Evolutionary conservation across 2,329 filamentous ascomycete species (phyloP).

Genomic region (Geosmithia morbida): DNA sequence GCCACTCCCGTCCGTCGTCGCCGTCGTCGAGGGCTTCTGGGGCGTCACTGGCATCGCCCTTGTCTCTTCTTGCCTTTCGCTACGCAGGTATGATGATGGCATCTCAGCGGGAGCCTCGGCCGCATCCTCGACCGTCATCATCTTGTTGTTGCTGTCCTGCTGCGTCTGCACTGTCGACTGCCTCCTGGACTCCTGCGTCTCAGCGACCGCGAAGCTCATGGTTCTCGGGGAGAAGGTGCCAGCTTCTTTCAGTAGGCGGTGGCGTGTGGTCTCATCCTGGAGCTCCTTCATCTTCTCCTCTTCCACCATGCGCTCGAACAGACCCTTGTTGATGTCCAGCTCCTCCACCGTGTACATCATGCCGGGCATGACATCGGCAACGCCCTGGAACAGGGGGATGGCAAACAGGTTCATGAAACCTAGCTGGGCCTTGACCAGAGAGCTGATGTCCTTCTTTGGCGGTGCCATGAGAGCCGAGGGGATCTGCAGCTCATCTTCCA

Average conservation of each 20-base stretch:
- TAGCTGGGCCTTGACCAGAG: slow-evolving; percentile 76
- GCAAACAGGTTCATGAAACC: slow-evolving; percentile 97
- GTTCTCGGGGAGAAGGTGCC: slow-evolving; percentile 29
- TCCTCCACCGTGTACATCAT: slow-evolving; percentile 78
- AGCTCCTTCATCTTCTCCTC: slow-evolving; percentile 38
- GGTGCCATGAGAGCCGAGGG: slow-evolving; percentile 75
- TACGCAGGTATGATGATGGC: slow-evolving; percentile 7
- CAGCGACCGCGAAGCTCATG: slow-evolving; percentile 20
- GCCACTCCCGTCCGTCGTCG: slow-evolving; percentile 24
- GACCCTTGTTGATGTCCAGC: slow-evolving; percentile 58
- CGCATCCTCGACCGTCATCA: slow-evolving; percentile 6
- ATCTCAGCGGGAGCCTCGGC: slow-evolving; percentile 8
- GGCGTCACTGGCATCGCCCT: slow-evolving; percentile 11
- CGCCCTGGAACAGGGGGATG: slow-evolving; percentile 76
- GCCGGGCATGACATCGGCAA: slow-evolving; percentile 71
- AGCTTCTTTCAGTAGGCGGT: slow-evolving; percentile 18
- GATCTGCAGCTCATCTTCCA: slow-evolving; percentile 81
- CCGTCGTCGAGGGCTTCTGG: slow-evolving; percentile 12
- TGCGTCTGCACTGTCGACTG: slow-evolving; percentile 5
- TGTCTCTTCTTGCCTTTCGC: slow-evolving; percentile 8
- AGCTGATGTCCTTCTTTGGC: slow-evolving; percentile 69
- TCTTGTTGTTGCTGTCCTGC: slow-evolving; percentile 6
- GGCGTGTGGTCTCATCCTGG: slow-evolving; percentile 16
- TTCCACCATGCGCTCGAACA: slow-evolving; percentile 57
- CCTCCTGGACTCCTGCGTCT: slow-evolving; percentile 11